Evolutionary conservation across 768 basidiomycete species (phyloP).

Genomic region (Tylopilus sp.): DNA sequence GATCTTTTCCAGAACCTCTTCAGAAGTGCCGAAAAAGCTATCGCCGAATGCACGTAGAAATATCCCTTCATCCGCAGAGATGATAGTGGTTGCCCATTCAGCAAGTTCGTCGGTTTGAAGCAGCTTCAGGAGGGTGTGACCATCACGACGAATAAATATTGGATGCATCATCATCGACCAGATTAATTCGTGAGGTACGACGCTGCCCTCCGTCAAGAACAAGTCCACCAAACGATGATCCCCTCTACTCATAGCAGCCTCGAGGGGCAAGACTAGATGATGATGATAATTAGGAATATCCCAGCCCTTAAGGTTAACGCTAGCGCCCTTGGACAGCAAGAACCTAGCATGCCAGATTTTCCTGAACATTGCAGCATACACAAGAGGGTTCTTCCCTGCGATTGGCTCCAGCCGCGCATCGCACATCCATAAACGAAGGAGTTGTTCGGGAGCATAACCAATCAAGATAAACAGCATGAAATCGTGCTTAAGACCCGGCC

Average conservation of each 20-base stretch:
- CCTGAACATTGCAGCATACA: constrained; percentile 7
- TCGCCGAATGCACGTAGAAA: neutral
- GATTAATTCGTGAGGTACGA: constrained; percentile 1
- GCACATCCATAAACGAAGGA: neutral
- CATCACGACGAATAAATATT: too few species aligned
- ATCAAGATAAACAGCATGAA: neutral
- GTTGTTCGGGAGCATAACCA: neutral
- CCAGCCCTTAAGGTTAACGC: neutral
- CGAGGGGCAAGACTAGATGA: neutral
- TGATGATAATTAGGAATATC: fast-evolving
- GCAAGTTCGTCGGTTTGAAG: constrained; percentile 2
- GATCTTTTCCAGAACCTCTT: neutral
- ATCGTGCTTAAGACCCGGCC: neutral
- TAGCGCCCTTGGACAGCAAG: neutral
- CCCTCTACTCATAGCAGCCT: neutral
- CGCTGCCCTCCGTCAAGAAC: neutral
- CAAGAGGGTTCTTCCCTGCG: constrained; percentile 4
- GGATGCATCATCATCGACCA: neutral
- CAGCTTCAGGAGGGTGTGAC: neutral
- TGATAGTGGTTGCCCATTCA: constrained; percentile 9
- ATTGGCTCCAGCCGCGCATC: neutral
- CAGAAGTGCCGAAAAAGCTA: neutral
- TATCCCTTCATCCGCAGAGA: neutral
- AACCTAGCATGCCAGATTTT: neutral
- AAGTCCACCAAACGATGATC: neutral